Conservation (phyloP, 768 basidiomycete genomes). For the Mycena rebaudengoi region DNA sequence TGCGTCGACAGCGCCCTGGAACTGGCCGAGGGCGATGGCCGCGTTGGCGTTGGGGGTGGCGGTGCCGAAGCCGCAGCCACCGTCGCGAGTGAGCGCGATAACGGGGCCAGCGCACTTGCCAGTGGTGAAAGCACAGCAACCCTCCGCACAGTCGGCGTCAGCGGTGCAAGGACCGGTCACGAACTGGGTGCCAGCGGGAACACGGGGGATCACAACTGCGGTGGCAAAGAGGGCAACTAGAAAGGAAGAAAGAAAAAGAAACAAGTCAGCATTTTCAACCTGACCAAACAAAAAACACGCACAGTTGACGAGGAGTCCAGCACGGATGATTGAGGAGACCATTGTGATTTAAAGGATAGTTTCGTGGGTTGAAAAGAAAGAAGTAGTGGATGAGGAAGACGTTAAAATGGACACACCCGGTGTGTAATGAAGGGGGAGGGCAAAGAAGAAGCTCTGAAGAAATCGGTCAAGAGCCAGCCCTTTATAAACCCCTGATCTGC, state of each 20-base stretch:
- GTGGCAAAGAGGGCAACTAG: not conserved
- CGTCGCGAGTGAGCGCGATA: too few relatives aligned
- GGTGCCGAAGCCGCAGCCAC: too few relatives aligned
- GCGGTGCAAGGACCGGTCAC: too few relatives aligned
- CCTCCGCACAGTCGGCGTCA: too few relatives aligned
- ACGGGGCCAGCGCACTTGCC: too few relatives aligned
- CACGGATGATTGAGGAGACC: not conserved
- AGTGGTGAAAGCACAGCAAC: too few relatives aligned
- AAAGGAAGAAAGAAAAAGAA: not conserved
- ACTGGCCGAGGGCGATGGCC: too few relatives aligned
- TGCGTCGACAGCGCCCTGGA: too few relatives aligned
- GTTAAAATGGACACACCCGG: slow-evolving; percentile 17
- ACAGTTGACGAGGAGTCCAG: not conserved
- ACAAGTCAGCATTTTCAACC: not conserved
- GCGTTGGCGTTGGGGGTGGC: too few relatives aligned
- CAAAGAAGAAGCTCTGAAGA: slow-evolving; percentile 13
- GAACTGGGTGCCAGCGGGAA: slow-evolving; percentile 4
- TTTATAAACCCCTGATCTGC: too few relatives aligned
- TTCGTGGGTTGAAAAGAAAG: slow-evolving; percentile 2
- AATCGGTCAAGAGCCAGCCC: not conserved
- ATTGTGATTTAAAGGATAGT: not conserved
- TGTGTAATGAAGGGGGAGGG: slow-evolving; percentile 20
- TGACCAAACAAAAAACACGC: not conserved
- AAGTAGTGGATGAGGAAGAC: slow-evolving; percentile 8
- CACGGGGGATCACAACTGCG: not conserved